Base-by-base conservation (phyloP, 371 early-diverging fungal genomes). In the Furculomyces boomerangus region DNA sequence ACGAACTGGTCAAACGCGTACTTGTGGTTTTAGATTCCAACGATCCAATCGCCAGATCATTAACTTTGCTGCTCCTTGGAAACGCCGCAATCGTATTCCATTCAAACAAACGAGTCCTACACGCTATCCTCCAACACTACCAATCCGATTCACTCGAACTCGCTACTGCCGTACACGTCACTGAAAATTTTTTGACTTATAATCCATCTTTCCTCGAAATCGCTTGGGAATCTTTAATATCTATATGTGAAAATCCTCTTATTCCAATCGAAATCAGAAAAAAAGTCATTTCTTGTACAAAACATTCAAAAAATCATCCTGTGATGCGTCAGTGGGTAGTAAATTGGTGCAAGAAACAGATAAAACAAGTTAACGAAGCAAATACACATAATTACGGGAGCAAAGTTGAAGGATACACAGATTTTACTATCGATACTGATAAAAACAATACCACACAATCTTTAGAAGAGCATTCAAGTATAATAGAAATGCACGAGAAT, bases 1-100 rank as follows among this genome's bases (percentile, higher is more conserved):
- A 62, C 10, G 70, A 69, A 53, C 60, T 69, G 27, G 61, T 61
- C 8, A 61, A 64, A 46, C 68, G 70, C 8, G 30, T 69, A 14
- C 57, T 69, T 10, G 55, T 43, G 0, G 70, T 69, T 2, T 52
- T 69, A 29, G 66, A 64, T 37, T 67, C 68, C 3, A 69, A 64
- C 56, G 70, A 69, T 35, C 60, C 66, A 1, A 51, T 67, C 32
- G 70, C 70, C 7, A 66, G 70, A 28, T 58, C 57, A 10, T 57
- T 69, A 24, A 67, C 70, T 0, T 49, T 69, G 50, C 59, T 60
- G 40, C 54, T 67, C 25, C 26, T 69, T n/a, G 65, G 67, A 31
- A 64, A 58, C 50, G 65, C 58, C 3, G 65, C 67, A 29, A 25
- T 59, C 1, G 57, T 67, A 31, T 67, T 69, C 55, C 59, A 63